These are phyloP conservation scores for Colletotrichum kahawae DNA, from an alignment of 2,329 filamentous ascomycete genomes.

Conservation along the genomic window DNA sequence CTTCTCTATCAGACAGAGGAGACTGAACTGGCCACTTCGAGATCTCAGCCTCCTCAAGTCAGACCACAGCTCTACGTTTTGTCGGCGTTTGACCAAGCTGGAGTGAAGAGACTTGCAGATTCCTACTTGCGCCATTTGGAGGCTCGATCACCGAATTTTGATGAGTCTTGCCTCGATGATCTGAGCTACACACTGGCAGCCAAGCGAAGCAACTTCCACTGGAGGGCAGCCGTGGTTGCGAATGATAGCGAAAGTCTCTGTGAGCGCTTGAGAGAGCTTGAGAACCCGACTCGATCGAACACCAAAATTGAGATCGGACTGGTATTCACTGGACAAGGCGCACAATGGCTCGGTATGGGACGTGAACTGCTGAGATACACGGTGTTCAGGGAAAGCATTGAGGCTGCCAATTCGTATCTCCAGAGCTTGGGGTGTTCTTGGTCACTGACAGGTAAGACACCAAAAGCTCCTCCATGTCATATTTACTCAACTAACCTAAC, in stretches of 20 bases:
- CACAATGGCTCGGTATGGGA: slow-evolving; percentile 26
- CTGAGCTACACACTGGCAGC: not conserved
- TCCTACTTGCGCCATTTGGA: not conserved
- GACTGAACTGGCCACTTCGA: not conserved
- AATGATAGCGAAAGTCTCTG: not conserved
- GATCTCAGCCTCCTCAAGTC: not conserved
- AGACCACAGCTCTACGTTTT: not conserved
- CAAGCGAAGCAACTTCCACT: not conserved
- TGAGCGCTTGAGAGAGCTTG: not conserved
- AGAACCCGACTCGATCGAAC: not conserved
- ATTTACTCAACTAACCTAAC: not conserved
- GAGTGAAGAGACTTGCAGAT: too few species aligned
- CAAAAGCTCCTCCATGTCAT: not conserved
- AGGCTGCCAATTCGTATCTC: slow-evolving; percentile 18
- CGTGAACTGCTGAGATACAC: slow-evolving; percentile 34
- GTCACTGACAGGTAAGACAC: slow-evolving; percentile 25
- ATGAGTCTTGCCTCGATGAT: not conserved
- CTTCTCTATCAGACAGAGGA: not conserved
- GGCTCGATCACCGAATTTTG: not conserved
- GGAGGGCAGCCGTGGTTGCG: not conserved
- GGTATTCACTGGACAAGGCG: slow-evolving; percentile 31
- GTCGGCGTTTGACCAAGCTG: not conserved
- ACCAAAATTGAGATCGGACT: not conserved
- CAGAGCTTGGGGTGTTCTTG: slow-evolving; percentile 12
- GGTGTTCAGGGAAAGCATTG: slow-evolving; percentile 35